Percentiles rank a stretch among this genome's conserved stretches.
Conservation (phyloP, 2,329 filamentous ascomycete species). For the Fusarium tuaranense region DNA sequence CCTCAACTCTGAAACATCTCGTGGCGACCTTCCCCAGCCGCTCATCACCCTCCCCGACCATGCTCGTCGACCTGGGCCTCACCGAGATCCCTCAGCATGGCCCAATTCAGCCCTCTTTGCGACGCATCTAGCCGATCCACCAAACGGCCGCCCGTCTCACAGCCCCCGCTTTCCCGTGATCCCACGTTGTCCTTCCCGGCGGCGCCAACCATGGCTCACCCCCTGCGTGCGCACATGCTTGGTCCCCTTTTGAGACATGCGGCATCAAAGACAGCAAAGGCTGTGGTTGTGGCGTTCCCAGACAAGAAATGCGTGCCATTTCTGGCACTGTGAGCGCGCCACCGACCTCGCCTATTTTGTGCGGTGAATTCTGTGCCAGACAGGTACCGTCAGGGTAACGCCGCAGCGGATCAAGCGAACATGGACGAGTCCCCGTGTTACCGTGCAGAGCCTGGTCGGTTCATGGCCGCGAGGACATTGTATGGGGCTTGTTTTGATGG, state of each 20-base stretch:
- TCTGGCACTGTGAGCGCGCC: neutral
- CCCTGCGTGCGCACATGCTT: slow-evolving; percentile 28
- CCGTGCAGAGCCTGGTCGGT: slow-evolving; percentile 11
- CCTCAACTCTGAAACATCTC: slow-evolving; percentile 38
- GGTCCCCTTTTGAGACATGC: slow-evolving; percentile 26
- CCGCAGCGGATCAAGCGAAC: slow-evolving; percentile 37
- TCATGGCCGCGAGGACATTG: neutral
- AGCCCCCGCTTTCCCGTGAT: slow-evolving; percentile 34
- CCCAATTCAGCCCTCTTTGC: slow-evolving; percentile 46
- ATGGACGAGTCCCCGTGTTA: slow-evolving; percentile 24
- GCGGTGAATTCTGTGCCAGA: slow-evolving; percentile 22
- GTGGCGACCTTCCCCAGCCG: slow-evolving; percentile 19
- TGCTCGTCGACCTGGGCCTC: neutral
- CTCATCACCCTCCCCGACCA: slow-evolving; percentile 2
- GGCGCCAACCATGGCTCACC: slow-evolving; percentile 8
- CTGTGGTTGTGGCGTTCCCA: slow-evolving; percentile 9
- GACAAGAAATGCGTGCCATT: slow-evolving; percentile 22
- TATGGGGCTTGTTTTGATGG: slow-evolving; percentile 1
- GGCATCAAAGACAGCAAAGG: slow-evolving; percentile 2
- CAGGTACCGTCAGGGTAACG: slow-evolving; percentile 26
- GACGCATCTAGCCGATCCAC: slow-evolving; percentile 42
- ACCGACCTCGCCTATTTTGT: slow-evolving; percentile 16
- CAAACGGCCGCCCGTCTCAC: slow-evolving; percentile 37
- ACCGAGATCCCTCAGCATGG: slow-evolving; percentile 28
- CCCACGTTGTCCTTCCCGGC: slow-evolving; percentile 35